A percentile compares a stretch with the other conserved stretches of the same genome.
These are phyloP conservation scores for Aspergillus ochraceus DNA, from an alignment of 2,329 filamentous ascomycete genomes.

Conservation along the genomic window DNA sequence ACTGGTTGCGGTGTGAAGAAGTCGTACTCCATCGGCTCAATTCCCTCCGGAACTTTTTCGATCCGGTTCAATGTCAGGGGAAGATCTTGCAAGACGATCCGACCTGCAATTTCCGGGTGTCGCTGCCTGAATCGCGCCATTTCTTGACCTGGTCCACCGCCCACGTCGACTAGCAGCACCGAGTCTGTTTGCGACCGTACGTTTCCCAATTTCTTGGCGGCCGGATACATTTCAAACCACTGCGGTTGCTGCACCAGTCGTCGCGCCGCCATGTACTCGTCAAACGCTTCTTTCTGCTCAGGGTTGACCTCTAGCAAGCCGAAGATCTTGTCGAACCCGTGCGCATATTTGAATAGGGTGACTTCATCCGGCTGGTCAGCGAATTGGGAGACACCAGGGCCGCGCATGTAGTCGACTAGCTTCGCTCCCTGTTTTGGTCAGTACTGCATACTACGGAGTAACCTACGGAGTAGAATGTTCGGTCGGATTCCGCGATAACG, in stretches of 20 bases:
- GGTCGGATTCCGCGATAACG: background rate
- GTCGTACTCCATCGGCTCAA: conserved; percentile 42
- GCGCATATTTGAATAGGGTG: conserved; percentile 17
- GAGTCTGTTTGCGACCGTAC: background rate
- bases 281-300: conserved; percentile 20
- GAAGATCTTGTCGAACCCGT: conserved; percentile 17
- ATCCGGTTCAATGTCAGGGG: conserved; percentile 33
- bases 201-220: conserved; percentile 6
- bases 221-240: conserved; percentile 21
- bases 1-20: conserved; percentile 49
- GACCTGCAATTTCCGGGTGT: conserved; percentile 39
- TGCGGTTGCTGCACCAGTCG: conserved; percentile 14
- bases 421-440: background rate
- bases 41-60: conserved; percentile 10
- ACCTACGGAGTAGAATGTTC: no score
- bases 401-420: conserved; percentile 20
- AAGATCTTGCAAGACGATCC: conserved; percentile 51
- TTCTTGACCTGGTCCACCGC: conserved; percentile 43
- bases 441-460: no score
- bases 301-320: conserved; percentile 17
- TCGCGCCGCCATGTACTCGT: conserved; percentile 20
- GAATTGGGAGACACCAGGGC: conserved; percentile 11
- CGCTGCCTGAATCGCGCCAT: conserved; percentile 35
- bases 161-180: conserved; percentile 42
- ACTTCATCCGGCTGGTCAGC: conserved; percentile 3